Evolutionary conservation across 345 rosid species (phyloP), one percentile per base, ranked within the genome.

Genomic region (Microthlaspi erraticum): DNA sequence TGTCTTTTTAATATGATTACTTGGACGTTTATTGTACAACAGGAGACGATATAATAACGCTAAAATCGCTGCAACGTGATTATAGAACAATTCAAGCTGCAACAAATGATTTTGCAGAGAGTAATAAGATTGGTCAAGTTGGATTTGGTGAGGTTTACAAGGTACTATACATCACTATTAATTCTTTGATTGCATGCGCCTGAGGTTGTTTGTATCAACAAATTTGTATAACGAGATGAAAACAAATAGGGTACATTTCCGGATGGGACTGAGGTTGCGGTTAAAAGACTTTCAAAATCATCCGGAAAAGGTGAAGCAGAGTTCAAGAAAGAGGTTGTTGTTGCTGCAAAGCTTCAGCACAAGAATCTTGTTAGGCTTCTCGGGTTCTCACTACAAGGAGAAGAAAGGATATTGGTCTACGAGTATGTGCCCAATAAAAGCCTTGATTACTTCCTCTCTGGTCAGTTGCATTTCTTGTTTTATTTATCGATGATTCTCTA

Each of bases 131-230:
- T 31, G 91, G 94, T 13, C 77, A 33, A 71, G 91, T 89, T 20
- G 94, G 89, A 45, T 86, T 86, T 55, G 85, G 91, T 10, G 82
- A 61, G 34, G 89, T 88, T 74, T 86, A 79, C 79, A 78, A 78
- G 88, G 89, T 84, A 74, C 11, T 16, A 5, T 31, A 7, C 8
- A 7, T 33, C 26, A 43, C 54, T 49, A 2, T 20, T 49, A 19
- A 8, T 19, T 60, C 32, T 2, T 39, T 11, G 3, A 23, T 23
- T 23, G 8, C 26, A 23, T 23, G 26, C 13, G 10, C 7, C 17
- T 50, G 31, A 18, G 8, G 10, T 8, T 14, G 26, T 23, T 38
- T 66, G 31, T 19, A 26, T 6, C 3, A 50, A 41, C 19, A 23
- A 59, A 5, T 31, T 5, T 52, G 18, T 1, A 6, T 61, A 37